Base-by-base conservation (phyloP, 495 filamentous ascomycete species). In the Podospora sp. region DNA sequence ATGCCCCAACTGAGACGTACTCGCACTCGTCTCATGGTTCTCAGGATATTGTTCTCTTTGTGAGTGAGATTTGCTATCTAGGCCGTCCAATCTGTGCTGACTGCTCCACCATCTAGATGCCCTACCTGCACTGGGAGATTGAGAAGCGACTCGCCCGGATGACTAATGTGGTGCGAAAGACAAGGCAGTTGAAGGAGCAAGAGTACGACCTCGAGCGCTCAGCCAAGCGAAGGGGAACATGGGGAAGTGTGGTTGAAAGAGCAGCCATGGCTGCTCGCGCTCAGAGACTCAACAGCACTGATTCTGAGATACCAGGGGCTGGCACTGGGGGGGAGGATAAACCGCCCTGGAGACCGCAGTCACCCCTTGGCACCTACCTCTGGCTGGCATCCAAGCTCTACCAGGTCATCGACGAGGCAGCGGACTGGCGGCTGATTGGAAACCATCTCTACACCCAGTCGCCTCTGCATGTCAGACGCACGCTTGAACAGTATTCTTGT, bases 91-190 rank as follows among this genome's bases (percentile, higher is more conserved):
- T 26, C 21, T 6, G 3, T n/a, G n/a, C n/a, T n/a, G n/a, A 20
- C 21, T 57, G 5, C 14, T 6, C 16, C 52, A 9, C 6, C 14
- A 9, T 26, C 52, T 16, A 69, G 70, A 74, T 74, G 72, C 69
- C 72, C 4, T 74, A 68, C 26, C 60, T 74, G n/a, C 72, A 74
- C 21, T 74, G 72, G 72, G 72, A 72, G 24, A 72, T 70, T 20
- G 72, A 72, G 29, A 74, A 72, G 46, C 68, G 72, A 3, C 68
- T 74, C 5, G 56, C 65, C n/a, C 63, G 72, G 9, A 74, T 74
- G 72, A 74, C 69, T 24, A 72, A 70, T 21, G 67, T 74, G 16
- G 66, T 72, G 7, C 65, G 70, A 2, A 72, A 70, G 20, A 72
- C 72, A 11, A 26, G 67, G 2, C 67, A 66, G 22, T 24, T 61